Evolutionary conservation across 139 green algal species (phyloP), one percentile per base, ranked within the genome.

Genomic region (Picochlorum sp.): DNA sequence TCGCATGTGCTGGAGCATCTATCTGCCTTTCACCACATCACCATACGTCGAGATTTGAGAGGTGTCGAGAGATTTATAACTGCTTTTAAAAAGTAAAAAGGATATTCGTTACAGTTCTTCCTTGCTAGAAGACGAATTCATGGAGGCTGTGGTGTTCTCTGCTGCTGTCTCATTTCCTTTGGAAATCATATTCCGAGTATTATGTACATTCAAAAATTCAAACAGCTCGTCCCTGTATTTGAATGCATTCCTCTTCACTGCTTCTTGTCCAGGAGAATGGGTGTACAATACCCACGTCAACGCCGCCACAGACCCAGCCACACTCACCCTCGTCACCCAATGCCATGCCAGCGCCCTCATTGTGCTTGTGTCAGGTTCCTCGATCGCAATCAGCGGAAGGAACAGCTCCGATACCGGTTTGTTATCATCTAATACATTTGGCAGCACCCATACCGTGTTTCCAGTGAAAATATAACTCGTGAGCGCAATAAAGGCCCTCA

Each of bases 401-500:
- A 86, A 83, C 11, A 84, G 62, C 45, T 85, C 64, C 2, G 67
- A 45, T 9, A 88, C 60, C 11, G 68, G 69, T 30, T 83, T 57
- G 68, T 87, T 62, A 63, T 95, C 88, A 11, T 76, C 83, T 49
- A 89, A 77, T 34, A 91, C 60, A 70, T 93, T 91, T 37, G 88
- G 88, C 50, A 95, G 77, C 20, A 96, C 41, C 88, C 88, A 96
- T 26, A 95, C 67, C 13, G 77, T 73, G 44, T 69, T 57, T 1
- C 88, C 88, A 1, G 74, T 76, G 13, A 62, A 31, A 10, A 91
- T 52, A 86, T 88, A 95, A 63, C 64, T 72, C n/a, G 38, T 30
- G 18, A 38, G 30, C 2, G 72, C 72, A 28, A 95, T 63, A 3
- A 66, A n/a, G 0, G 20, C 34, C 45, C 84, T 83, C 24, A 90